These are phyloP conservation scores for Trichophaea hybrida DNA, from an alignment of 2,329 filamentous ascomycete species.

Conservation along the genomic window DNA sequence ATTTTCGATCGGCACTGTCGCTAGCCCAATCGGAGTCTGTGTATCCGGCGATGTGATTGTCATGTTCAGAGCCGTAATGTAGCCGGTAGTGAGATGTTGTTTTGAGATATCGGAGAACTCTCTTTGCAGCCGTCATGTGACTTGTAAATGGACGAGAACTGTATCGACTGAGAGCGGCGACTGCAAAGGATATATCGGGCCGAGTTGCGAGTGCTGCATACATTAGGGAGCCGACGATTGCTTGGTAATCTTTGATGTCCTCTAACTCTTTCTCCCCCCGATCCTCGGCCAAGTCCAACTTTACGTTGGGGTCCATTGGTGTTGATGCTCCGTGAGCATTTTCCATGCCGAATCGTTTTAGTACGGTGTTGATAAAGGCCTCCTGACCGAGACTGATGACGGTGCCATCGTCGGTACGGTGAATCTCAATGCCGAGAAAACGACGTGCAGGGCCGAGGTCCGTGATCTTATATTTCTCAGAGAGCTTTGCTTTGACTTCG, in stretches of 20 bases:
- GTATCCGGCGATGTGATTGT: too few species aligned
- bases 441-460: constrained; percentile 23
- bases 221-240: neutral
- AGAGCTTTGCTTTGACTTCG: neutral
- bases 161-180: neutral
- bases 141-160: neutral
- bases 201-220: neutral
- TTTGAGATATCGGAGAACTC: neutral
- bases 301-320: neutral
- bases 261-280: neutral
- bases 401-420: neutral
- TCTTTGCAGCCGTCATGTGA: neutral
- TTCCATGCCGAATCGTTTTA: neutral
- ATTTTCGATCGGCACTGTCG: too few species aligned
- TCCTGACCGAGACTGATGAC: neutral
- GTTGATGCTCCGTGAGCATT: neutral
- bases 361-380: neutral
- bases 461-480: constrained; percentile 24
- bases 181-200: neutral
- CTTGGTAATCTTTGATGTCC: neutral
- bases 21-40: too few species aligned
- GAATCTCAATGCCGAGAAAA: constrained; percentile 27
- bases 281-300: neutral
- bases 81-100: neutral
- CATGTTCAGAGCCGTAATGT: neutral